These are phyloP conservation scores for Spizellomyces sp. DNA, from an alignment of 192 early-diverging fungal genomes.

Conservation along the genomic window DNA sequence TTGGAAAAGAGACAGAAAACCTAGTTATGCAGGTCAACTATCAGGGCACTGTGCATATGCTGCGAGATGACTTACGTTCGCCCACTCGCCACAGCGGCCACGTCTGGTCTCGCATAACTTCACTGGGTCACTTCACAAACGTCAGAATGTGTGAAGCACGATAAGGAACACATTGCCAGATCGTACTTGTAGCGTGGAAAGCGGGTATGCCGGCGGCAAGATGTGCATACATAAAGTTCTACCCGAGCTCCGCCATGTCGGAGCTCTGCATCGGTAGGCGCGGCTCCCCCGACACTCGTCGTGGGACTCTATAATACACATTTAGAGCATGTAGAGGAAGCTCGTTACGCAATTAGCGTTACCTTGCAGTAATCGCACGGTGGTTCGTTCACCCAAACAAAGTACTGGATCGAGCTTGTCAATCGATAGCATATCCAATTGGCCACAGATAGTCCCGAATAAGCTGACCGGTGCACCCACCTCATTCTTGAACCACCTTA, in stretches of 20 bases:
- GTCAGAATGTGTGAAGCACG: background rate
- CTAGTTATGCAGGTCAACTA: background rate
- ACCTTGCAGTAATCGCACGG: slow-evolving; percentile 32
- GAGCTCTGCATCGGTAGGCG: slow-evolving; percentile 30
- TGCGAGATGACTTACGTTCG: slow-evolving; percentile 16
- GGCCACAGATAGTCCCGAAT: no score
- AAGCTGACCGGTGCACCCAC: background rate
- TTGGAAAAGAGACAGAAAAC: slow-evolving; percentile 36
- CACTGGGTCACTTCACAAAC: slow-evolving; percentile 15
- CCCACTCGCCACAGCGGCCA: slow-evolving; percentile 53
- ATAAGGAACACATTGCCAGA: background rate
- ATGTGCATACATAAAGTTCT: slow-evolving; percentile 37
- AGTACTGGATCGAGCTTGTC: slow-evolving; percentile 26
- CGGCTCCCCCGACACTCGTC: slow-evolving; percentile 5
- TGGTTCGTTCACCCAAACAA: slow-evolving; percentile 44
- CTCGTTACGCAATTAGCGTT: background rate
- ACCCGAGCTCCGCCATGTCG: slow-evolving; percentile 23
- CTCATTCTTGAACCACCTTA: slow-evolving; percentile 46
- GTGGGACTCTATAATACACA: background rate
- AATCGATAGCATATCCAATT: background rate
- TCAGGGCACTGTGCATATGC: background rate
- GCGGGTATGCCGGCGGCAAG: slow-evolving; percentile 25
- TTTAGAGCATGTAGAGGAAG: background rate
- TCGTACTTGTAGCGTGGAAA: slow-evolving; percentile 50
- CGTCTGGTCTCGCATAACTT: slow-evolving; percentile 41